phyloP scores from a whole-genome alignment of 2,329 filamentous ascomycete species.

The Colletotrichum chlorophyti region DNA sequence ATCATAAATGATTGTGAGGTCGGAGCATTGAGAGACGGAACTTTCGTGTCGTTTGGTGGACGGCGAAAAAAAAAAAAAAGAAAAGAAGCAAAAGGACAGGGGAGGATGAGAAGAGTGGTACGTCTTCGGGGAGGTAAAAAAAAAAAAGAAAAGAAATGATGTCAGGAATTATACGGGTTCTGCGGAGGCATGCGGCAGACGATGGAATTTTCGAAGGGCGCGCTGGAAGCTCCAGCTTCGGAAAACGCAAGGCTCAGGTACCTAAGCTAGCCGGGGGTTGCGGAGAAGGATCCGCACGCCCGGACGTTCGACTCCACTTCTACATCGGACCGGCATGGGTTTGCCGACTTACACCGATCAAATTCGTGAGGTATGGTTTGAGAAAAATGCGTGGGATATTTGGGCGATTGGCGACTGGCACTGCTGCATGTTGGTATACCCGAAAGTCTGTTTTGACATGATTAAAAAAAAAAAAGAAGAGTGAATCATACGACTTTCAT shows the following conservation, averaged over 20 bases:
- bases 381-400: too few species aligned
- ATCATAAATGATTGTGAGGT: constrained; percentile 1
- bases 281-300: constrained; percentile 15
- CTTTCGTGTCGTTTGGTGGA: too few species aligned
- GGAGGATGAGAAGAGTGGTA: neutral
- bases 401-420: too few species aligned
- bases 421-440: too few species aligned
- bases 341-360: neutral
- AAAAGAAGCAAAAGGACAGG: neutral
- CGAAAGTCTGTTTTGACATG: too few species aligned
- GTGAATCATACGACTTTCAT: too few species aligned
- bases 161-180: neutral
- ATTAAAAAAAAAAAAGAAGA: too few species aligned
- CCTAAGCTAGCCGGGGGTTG: constrained; percentile 5
- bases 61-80: neutral
- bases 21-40: too few species aligned
- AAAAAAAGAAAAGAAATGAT: constrained; percentile 3
- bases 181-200: neutral
- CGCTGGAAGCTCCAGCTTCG: constrained; percentile 11
- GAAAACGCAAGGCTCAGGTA: neutral
- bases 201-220: constrained; percentile 1
- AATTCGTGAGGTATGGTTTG: too few species aligned
- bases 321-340: neutral
- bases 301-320: constrained; percentile 6
- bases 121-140: neutral